phyloP scores from a whole-genome alignment of 371 early-diverging fungal species.

The Basidiobolus meristosporus region DNA sequence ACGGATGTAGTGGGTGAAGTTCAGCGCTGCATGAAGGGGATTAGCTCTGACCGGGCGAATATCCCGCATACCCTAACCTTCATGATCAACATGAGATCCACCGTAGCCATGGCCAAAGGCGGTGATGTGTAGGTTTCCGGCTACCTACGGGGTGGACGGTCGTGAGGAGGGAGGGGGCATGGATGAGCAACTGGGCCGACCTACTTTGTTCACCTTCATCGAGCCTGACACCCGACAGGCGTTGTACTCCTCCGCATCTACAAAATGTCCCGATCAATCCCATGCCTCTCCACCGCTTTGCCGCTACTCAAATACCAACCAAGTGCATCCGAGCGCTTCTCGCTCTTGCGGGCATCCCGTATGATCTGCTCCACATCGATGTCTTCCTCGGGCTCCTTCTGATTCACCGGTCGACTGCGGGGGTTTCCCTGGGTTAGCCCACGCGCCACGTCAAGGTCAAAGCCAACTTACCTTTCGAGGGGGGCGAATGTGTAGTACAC shows the following conservation, averaged over 20 bases:
- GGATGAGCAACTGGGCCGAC: not conserved
- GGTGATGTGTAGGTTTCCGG: slow-evolving; percentile 82
- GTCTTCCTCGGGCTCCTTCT: too few species aligned
- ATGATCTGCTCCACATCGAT: too few species aligned
- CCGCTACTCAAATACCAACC: not conserved
- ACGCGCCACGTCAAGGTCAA: too few species aligned
- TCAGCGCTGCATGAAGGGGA: slow-evolving; percentile 30
- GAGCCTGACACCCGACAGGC: slow-evolving; percentile 66
- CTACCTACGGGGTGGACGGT: slow-evolving; percentile 10
- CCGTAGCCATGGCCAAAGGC: slow-evolving; percentile 76
- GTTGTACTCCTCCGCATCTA: slow-evolving; percentile 5
- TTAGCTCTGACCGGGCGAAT: not conserved
- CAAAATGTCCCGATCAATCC: not conserved
- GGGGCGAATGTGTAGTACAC: too few species aligned
- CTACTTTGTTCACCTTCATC: slow-evolving; percentile 46
- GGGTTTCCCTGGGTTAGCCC: too few species aligned
- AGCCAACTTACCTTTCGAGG: too few species aligned
- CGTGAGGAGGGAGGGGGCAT: not conserved
- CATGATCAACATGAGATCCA: slow-evolving; percentile 43
- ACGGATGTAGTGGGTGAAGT: slow-evolving; percentile 86
- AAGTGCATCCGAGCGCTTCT: not conserved
- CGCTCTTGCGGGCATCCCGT: not conserved
- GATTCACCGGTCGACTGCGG: too few species aligned
- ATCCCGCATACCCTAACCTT: slow-evolving; percentile 17
- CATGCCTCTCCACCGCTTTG: not conserved